phyloP scores from a whole-genome alignment of 1,284 basidiomycete genomes.

The Malassezia caprae region DNA sequence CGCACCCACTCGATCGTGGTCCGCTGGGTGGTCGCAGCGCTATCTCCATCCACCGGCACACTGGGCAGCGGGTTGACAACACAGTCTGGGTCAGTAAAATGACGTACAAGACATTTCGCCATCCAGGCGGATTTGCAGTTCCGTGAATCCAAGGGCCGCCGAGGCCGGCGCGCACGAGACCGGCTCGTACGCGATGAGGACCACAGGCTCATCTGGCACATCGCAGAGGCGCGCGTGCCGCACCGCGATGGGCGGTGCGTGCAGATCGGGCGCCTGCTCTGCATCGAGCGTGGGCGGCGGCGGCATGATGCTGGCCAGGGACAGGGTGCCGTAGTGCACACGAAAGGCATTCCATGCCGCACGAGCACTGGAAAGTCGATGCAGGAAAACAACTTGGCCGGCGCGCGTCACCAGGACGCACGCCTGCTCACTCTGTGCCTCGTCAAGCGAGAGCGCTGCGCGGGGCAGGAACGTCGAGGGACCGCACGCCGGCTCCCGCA shows the following conservation, averaged over 20 bases:
- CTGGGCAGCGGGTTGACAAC: not conserved
- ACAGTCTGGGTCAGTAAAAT: not conserved
- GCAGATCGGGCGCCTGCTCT: not conserved
- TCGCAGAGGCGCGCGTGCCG: not conserved
- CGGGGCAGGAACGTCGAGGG: not conserved
- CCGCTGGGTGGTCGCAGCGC: not conserved
- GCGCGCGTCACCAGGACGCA: not conserved
- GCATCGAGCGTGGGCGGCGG: slow-evolving; percentile 11
- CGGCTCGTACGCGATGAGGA: slow-evolving; percentile 9
- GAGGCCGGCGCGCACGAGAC: not conserved
- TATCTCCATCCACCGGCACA: not conserved
- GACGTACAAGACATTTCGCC: slow-evolving; percentile 8
- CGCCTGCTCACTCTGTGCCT: slow-evolving; percentile 8
- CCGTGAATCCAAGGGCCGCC: not conserved
- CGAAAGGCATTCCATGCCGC: not conserved
- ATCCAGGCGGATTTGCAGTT: slow-evolving; percentile 5
- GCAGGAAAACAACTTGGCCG: slow-evolving; percentile 4
- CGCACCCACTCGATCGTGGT: not conserved
- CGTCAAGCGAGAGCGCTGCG: not conserved
- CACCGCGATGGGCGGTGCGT: not conserved
- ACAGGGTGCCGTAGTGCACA: not conserved
- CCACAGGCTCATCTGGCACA: not conserved
- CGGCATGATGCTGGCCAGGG: slow-evolving; percentile 4
- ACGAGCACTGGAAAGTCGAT: not conserved
- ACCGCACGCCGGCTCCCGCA: slow-evolving; percentile 4